Percentiles rank a stretch among this genome's conserved stretches.
phyloP scores from a whole-genome alignment of 2,329 filamentous ascomycete genomes.

The Myriosclerotinia scirpicola region DNA sequence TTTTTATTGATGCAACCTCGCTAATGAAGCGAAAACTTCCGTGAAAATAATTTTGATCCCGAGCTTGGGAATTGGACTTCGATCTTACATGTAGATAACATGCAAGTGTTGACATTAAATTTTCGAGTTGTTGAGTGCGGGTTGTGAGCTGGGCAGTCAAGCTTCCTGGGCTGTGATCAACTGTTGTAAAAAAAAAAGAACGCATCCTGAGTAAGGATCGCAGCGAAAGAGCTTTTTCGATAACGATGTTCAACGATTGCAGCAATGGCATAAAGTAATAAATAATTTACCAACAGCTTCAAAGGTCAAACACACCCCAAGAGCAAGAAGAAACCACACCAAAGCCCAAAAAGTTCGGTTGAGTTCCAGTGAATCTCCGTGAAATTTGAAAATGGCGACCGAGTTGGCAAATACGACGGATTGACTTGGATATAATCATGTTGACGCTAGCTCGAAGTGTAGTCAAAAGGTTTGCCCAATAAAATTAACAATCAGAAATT shows the following conservation, averaged over 20 bases:
- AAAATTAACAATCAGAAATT: background rate
- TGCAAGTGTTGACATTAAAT: slow-evolving; percentile 22
- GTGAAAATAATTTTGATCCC: background rate
- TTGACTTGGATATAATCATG: slow-evolving; percentile 46
- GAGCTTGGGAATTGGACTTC: background rate
- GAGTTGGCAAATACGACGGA: slow-evolving; percentile 9
- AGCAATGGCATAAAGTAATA: background rate
- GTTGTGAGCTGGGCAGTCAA: slow-evolving; percentile 16
- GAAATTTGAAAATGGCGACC: slow-evolving; percentile 7
- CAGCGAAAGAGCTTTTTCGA: slow-evolving; percentile 5
- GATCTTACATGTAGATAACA: slow-evolving; percentile 6
- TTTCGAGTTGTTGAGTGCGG: slow-evolving; percentile 40
- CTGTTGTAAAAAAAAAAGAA: slow-evolving; percentile 2
- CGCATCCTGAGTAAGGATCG: background rate
- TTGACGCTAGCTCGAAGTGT: slow-evolving; percentile 6
- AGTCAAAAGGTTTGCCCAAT: slow-evolving; percentile 2
- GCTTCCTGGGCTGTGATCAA: slow-evolving; percentile 39
- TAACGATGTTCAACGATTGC: slow-evolving; percentile 1
- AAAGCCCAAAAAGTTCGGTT: slow-evolving; percentile 32
- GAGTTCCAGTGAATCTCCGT: background rate
- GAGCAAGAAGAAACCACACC: slow-evolving; percentile 20
- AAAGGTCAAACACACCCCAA: slow-evolving; percentile 36
- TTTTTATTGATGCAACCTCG: slow-evolving; percentile 7
- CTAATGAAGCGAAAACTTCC: slow-evolving; percentile 13
- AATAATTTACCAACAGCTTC: slow-evolving; percentile 43